Base-by-base conservation (phyloP, 2,329 filamentous ascomycete genomes). In the Neofusicoccum umdonicola region DNA sequence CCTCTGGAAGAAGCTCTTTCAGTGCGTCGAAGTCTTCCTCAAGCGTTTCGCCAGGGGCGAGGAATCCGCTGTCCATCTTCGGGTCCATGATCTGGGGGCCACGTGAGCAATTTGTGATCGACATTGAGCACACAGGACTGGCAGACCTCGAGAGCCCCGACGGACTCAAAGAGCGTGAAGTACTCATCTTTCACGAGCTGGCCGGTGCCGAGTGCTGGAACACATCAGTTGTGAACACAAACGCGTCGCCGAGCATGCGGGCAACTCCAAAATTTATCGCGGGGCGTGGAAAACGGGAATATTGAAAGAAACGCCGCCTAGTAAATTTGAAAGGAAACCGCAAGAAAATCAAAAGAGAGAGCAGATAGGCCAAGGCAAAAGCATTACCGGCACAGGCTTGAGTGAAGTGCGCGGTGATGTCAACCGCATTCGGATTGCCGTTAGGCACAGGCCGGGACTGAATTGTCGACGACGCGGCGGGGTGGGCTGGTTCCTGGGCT, bases 1-100 rank as follows among this genome's bases (percentile, higher is more conserved):
- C 90, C 70, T 90, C 87, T 0, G 92, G 90, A 13, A 89, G 81
- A 45, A 96, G 80, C 6, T 85, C 81, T 52, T 83, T 82, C 48
- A 86, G 81, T 45, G 93, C 86, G 72, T 97, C 89, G 76, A 94
- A 96, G 58, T 90, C 85, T 68, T 94, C 90, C 66, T 96, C 91
- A 39, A 94, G 85, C n/a, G 88, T 87, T 72, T 97, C 92, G 35
- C 89, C 90, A 7, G 90, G 87, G 19, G 87, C 84, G 6, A 96
- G 82, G 69, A 90, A 93, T 34, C 95, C 95, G 73, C 92, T 97
- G 77, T 99, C 95, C 95, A 99, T 99, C 79, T 98, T 99, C 0
- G 91, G 89, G 73, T 99, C 95, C 92, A 97, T 97, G 71, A 99
- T 97, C 95, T 99, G 72, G 61, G 31, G 17, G 56, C 17, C 0